Percentiles rank a stretch among this genome's conserved stretches.
phyloP scores from a whole-genome alignment of 208 protist genomes.

The Leishmania arabica region DNA sequence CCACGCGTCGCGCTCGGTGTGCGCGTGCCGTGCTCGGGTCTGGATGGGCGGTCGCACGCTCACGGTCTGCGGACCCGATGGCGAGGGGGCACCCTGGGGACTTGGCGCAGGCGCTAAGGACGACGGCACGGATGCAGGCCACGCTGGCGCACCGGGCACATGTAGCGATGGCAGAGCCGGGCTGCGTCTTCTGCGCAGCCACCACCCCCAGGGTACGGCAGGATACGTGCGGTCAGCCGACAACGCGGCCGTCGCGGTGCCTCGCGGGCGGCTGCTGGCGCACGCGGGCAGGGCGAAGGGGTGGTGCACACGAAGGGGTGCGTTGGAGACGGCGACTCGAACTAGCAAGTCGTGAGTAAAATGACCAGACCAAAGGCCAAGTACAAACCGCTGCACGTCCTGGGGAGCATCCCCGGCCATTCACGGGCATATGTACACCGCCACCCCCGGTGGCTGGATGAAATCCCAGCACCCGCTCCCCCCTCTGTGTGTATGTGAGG shows the following conservation, averaged over 20 bases:
- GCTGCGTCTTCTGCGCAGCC: too few relatives aligned
- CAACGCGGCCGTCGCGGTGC: background rate
- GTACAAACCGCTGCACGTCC: background rate
- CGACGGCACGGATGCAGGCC: too few relatives aligned
- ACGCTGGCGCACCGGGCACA: too few relatives aligned
- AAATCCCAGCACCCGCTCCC: background rate
- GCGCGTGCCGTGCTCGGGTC: background rate
- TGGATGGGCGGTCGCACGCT: background rate
- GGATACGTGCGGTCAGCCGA: too few relatives aligned
- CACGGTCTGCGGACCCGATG: background rate
- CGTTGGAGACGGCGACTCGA: background rate
- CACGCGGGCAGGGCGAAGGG: background rate
- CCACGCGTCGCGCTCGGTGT: too few relatives aligned
- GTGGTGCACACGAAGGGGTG: background rate
- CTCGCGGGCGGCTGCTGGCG: background rate
- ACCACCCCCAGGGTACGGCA: too few relatives aligned
- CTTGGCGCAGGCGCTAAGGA: too few relatives aligned
- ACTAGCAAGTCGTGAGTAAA: background rate
- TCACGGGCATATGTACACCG: background rate
- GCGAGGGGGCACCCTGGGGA: background rate
- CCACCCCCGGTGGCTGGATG: background rate
- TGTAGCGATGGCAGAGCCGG: too few relatives aligned
- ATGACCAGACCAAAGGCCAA: background rate
- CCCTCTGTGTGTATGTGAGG: background rate
- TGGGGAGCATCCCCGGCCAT: background rate